Conservation (phyloP, 805 yeast genomes). For the Ogataea glucozyma region DNA sequence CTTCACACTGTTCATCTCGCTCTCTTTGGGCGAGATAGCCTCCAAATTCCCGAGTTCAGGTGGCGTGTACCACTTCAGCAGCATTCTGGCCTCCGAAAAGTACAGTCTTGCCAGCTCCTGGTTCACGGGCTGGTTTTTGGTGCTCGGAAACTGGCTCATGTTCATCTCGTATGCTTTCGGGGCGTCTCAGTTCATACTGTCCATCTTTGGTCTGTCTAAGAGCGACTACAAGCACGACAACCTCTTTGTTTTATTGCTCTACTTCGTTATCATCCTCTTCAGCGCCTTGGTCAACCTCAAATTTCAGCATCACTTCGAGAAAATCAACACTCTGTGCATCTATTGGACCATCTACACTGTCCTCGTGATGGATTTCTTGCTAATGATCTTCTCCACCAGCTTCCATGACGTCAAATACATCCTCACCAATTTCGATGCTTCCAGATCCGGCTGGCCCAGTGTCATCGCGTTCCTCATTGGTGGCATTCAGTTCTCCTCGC, state of each 20-base stretch:
- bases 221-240: conserved; percentile 58
- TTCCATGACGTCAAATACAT: conserved; percentile 62
- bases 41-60: conserved; percentile 78
- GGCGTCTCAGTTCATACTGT: conserved; percentile 71
- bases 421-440: conserved; percentile 66
- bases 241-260: conserved; percentile 56
- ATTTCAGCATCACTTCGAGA: conserved; percentile 60
- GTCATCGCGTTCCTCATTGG: conserved; percentile 75
- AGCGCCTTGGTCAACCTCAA: conserved; percentile 66
- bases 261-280: conserved; percentile 52
- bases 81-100: conserved; percentile 60
- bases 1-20: conserved; percentile 62
- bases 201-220: conserved; percentile 63
- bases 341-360: conserved; percentile 76
- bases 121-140: conserved; percentile 76
- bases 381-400: conserved; percentile 56
- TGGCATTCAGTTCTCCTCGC: conserved; percentile 76
- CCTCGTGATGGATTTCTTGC: conserved; percentile 61
- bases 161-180: conserved; percentile 72
- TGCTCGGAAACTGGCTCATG: conserved; percentile 78
- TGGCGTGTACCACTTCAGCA: conserved; percentile 76
- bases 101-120: conserved; percentile 64
- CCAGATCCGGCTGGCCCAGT: conserved; percentile 75
- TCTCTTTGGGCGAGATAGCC: conserved; percentile 75
- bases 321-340: conserved; percentile 67